Percentiles rank a stretch among this genome's conserved stretches.
phyloP scores from a whole-genome alignment of 441 rosid genomes.

The Populus hybrid region DNA sequence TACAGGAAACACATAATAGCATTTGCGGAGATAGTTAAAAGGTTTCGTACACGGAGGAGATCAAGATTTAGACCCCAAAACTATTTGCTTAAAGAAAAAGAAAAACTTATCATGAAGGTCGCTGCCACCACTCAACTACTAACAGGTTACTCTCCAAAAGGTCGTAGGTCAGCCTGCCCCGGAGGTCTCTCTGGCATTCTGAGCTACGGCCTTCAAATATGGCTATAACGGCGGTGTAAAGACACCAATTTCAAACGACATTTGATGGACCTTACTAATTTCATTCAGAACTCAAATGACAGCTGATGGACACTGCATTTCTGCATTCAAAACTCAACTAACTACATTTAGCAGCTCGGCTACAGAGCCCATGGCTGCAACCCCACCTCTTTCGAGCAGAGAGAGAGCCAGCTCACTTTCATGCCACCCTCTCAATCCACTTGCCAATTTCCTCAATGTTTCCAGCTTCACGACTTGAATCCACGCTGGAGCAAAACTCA shows the following conservation, averaged over 20 bases:
- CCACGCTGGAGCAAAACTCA: conserved; percentile 52
- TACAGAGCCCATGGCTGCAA: conserved; percentile 37
- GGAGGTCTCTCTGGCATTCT: neutral
- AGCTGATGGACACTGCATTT: neutral
- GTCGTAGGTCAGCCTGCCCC: neutral
- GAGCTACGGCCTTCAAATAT: neutral
- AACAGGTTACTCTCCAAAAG: neutral
- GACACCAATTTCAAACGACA: neutral
- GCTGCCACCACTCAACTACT: neutral
- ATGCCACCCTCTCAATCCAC: conserved; percentile 48
- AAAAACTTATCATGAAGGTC: neutral
- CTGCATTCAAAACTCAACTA: conserved; percentile 12
- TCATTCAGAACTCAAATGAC: neutral
- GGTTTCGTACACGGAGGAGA: neutral
- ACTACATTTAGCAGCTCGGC: conserved; percentile 32
- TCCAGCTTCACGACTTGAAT: conserved; percentile 42
- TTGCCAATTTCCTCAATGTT: conserved; percentile 48
- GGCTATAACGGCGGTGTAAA: neutral
- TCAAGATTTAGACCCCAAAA: neutral
- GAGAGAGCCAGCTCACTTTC: conserved; percentile 55
- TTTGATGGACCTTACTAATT: neutral
- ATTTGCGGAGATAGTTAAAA: neutral
- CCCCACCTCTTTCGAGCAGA: conserved; percentile 59
- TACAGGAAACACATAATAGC: neutral
- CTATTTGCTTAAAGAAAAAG: too few relatives aligned